Conservation (phyloP, 192 early-diverging fungal species). For the Entomortierella beljakovae region DNA sequence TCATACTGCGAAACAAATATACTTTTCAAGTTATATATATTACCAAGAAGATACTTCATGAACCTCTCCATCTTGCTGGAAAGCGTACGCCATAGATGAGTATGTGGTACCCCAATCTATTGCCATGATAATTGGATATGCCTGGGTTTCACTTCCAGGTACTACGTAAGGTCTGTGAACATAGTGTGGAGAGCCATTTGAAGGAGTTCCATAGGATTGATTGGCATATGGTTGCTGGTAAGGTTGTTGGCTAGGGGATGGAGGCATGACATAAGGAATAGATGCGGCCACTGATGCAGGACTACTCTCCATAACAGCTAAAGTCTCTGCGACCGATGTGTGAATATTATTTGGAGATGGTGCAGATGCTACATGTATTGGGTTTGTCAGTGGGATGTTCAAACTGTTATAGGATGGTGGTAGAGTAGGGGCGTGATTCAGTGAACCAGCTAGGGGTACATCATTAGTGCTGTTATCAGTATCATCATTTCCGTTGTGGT, state of each 20-base stretch:
- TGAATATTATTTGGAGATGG: constrained; percentile 25
- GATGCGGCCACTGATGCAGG: constrained; percentile 1
- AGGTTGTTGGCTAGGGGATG: constrained; percentile 4
- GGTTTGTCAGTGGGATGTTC: constrained; percentile 24
- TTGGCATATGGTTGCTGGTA: neutral
- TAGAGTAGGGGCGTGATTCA: constrained; percentile 18
- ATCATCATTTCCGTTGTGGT: neutral
- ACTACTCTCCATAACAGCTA: neutral
- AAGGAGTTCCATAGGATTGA: constrained; percentile 9
- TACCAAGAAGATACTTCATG: constrained; percentile 59
- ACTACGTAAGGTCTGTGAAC: constrained; percentile 27
- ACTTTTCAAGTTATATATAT: neutral
- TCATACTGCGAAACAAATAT: neutral
- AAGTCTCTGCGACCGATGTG: neutral
- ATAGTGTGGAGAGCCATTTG: constrained; percentile 25
- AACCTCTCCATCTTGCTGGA: constrained; percentile 63
- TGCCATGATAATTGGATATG: constrained; percentile 54
- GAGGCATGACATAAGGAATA: constrained; percentile 30
- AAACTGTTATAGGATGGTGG: constrained; percentile 52
- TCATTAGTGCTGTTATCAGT: neutral
- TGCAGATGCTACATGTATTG: constrained; percentile 26
- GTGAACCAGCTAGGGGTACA: neutral
- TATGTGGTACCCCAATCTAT: constrained; percentile 64
- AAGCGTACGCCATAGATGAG: constrained; percentile 64
- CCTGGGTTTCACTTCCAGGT: constrained; percentile 38